Percentiles rank a stretch among this genome's conserved stretches.
Evolutionary conservation across 2,329 filamentous ascomycete species (phyloP).

Genomic region (Scleromitrula shiraiana): DNA sequence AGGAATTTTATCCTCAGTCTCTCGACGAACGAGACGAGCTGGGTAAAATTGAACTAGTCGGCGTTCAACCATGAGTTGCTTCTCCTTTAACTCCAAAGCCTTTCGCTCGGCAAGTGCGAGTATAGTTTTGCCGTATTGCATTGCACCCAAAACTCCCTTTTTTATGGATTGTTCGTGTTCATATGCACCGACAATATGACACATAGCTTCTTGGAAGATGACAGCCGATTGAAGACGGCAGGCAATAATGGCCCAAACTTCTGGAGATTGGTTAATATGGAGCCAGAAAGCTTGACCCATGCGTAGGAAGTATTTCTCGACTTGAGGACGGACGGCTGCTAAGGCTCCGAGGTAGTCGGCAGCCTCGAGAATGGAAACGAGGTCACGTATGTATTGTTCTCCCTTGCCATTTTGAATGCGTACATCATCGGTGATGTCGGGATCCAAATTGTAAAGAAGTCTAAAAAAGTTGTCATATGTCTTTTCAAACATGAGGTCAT

Average conservation of each 20-base stretch:
- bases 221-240: conserved; percentile 20
- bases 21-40: conserved; percentile 16
- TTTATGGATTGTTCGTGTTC: conserved; percentile 15
- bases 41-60: conserved; percentile 21
- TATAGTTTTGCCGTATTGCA: conserved; percentile 7
- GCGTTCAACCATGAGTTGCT: conserved; percentile 21
- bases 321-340: conserved; percentile 12
- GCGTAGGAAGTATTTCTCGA: conserved; percentile 24
- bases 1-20: conserved; percentile 11
- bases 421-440: conserved; percentile 12
- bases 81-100: conserved; percentile 15
- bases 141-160: conserved; percentile 4
- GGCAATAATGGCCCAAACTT: conserved; percentile 23
- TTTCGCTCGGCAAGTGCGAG: conserved; percentile 17
- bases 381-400: conserved; percentile 15
- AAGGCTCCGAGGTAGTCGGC: conserved; percentile 17
- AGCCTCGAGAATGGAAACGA: conserved; percentile 18
- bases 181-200: conserved; percentile 22
- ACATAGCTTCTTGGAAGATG: conserved; percentile 26
- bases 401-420: conserved; percentile 3
- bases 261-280: conserved; percentile 15
- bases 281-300: conserved; percentile 21
- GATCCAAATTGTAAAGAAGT: conserved; percentile 18
- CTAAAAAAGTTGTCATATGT: conserved; percentile 27
- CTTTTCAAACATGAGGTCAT: conserved; percentile 12